Evolutionary conservation across 441 rosid genomes (phyloP), one percentile per base, ranked within the genome.

Genomic region (Biscutella laevigata): DNA sequence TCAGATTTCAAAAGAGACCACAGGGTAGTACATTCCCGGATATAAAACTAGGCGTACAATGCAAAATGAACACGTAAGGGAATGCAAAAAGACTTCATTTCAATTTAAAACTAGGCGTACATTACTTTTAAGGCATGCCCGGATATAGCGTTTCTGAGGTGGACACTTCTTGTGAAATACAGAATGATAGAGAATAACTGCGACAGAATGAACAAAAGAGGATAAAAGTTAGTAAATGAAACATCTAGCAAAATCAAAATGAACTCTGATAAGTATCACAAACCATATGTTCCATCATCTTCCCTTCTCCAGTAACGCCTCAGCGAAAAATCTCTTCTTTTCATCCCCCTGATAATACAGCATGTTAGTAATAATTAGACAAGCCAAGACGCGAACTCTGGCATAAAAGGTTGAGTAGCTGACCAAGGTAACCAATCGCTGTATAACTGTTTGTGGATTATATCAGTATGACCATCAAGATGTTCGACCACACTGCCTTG

Each of bases 111-210:
- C 66, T 40, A 67, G 78, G 96, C 95, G 76, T 83, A 80, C 85
- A 77, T 88, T 91, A 88, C 96, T 88, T 92, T 86, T 92, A 73
- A 92, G 96, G 95, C 95, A 88, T 60, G 89, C 94, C 53, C 96
- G 95, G 36, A 88, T 75, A 63, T 71, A 86, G 79, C 84, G 84
- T 66, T 73, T 88, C 74, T 80, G 91, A 7, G 78, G 80, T 28
- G 86, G 89, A 64, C 95, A 88, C 77, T 82, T 86, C 86, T 86
- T 86, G 83, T 92, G 95, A 76, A 73, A 83, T 45, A 92, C 92
- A 8, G 96, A 92, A 72, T 88, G 95, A 71, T 77, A 84, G 70
- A 86, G 95, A 67, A 92, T 83, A 61, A 92, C 98, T 85, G 89
- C 70, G 42, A 61, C 6, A 71, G 8, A 46, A 72, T 29, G 50